These are phyloP conservation scores for Phytophthora crassamura DNA, from an alignment of 352 stramenopile species.

Conservation along the genomic window DNA sequence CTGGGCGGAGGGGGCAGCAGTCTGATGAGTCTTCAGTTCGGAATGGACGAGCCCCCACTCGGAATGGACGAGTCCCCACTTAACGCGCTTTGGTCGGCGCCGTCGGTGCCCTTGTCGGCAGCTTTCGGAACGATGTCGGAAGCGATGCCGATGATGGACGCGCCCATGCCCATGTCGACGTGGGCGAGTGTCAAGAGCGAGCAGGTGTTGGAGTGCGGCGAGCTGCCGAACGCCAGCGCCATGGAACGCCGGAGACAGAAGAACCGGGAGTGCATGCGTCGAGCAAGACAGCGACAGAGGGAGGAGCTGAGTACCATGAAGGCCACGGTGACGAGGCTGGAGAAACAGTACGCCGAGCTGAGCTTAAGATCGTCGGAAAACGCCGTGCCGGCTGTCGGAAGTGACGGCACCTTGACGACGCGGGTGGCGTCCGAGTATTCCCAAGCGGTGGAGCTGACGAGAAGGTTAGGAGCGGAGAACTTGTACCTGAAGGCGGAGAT, in stretches of 20 bases:
- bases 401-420: neutral
- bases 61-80: slow-evolving; percentile 2
- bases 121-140: neutral
- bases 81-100: neutral
- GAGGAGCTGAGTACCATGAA: slow-evolving; percentile 45
- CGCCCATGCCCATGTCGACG: neutral
- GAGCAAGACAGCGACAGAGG: slow-evolving; percentile 43
- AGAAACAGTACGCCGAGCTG: slow-evolving; percentile 44
- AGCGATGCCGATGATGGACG: slow-evolving; percentile 15
- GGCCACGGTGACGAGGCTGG: slow-evolving; percentile 38
- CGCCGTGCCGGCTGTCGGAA: too few relatives aligned
- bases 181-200: slow-evolving; percentile 4
- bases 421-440: slow-evolving; percentile 18
- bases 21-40: neutral
- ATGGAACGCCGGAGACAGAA: slow-evolving; percentile 45
- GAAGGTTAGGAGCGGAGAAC: slow-evolving; percentile 49
- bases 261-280: slow-evolving; percentile 55
- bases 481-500: slow-evolving; percentile 46
- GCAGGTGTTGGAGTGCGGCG: slow-evolving; percentile 21
- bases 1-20: neutral
- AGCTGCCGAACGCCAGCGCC: slow-evolving; percentile 29
- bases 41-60: slow-evolving; percentile 9
- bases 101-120: neutral
- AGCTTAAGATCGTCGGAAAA: slow-evolving; percentile 29
- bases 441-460: slow-evolving; percentile 31